These are phyloP conservation scores for Trichoderma simmonsii DNA, from an alignment of 2,329 filamentous ascomycete genomes.

Conservation along the genomic window DNA sequence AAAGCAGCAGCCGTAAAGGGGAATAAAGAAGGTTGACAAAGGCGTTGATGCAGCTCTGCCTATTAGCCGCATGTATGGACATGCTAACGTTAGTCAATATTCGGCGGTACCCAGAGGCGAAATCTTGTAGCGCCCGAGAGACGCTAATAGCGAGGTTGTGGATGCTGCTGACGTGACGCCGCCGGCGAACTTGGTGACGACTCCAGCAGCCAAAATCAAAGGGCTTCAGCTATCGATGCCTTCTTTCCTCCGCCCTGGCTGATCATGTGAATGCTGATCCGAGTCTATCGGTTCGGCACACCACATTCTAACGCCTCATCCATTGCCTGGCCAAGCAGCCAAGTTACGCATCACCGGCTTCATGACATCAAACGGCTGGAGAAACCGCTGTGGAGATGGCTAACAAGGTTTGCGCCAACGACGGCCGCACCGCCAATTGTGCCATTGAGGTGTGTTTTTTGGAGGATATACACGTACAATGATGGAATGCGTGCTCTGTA, in stretches of 20 bases:
- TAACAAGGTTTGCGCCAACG: slow-evolving; percentile 12
- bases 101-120: background rate
- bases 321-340: background rate
- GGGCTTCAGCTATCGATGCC: background rate
- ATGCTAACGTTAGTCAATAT: background rate
- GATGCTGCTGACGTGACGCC: slow-evolving; percentile 15
- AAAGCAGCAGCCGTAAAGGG: background rate
- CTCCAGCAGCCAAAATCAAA: background rate
- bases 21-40: background rate
- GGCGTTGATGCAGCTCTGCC: background rate
- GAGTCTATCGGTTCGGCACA: background rate
- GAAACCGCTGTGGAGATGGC: background rate
- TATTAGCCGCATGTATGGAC: background rate
- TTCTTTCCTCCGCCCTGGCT: background rate
- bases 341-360: background rate
- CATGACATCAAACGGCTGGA: slow-evolving; percentile 13
- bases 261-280: background rate
- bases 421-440: background rate
- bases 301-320: background rate
- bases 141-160: slow-evolving; percentile 6
- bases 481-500: background rate
- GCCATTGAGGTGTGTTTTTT: background rate
- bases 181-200: background rate
- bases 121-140: background rate
- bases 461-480: background rate